phyloP scores from a whole-genome alignment of 192 early-diverging fungal genomes.

The Haplosporangium gracile region DNA sequence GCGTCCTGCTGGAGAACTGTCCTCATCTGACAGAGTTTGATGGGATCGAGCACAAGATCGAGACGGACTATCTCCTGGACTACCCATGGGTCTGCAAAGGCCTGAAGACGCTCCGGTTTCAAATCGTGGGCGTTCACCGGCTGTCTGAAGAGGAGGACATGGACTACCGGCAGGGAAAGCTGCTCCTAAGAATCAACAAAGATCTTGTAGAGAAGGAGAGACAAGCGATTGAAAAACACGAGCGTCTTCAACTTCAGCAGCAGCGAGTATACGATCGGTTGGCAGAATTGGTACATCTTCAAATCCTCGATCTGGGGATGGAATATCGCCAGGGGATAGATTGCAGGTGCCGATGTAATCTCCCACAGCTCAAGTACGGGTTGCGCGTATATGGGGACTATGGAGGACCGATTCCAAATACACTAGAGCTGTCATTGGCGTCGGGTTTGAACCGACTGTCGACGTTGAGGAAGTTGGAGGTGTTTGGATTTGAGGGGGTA shows the following conservation, averaged over 20 bases:
- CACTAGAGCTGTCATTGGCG: neutral
- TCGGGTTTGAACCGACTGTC: neutral
- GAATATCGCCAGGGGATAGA: neutral
- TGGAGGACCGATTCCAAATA: neutral
- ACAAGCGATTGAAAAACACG: neutral
- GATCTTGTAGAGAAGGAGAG: neutral
- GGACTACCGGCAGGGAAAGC: neutral
- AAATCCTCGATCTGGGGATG: neutral
- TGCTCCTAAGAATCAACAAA: neutral
- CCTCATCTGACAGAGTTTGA: neutral
- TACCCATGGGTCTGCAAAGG: neutral
- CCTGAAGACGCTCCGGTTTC: neutral
- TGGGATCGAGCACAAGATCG: neutral
- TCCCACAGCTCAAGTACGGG: neutral
- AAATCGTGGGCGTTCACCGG: neutral
- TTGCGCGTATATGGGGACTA: neutral
- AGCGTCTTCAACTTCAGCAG: neutral
- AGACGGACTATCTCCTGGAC: neutral
- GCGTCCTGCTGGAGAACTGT: neutral
- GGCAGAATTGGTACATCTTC: neutral
- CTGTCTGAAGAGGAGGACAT: neutral
- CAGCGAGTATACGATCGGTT: neutral
- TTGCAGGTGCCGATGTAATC: accelerated
- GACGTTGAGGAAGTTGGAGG: neutral
- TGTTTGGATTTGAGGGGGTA: neutral